phyloP scores from a whole-genome alignment of 768 basidiomycete species.

The Trametes maxima region DNA sequence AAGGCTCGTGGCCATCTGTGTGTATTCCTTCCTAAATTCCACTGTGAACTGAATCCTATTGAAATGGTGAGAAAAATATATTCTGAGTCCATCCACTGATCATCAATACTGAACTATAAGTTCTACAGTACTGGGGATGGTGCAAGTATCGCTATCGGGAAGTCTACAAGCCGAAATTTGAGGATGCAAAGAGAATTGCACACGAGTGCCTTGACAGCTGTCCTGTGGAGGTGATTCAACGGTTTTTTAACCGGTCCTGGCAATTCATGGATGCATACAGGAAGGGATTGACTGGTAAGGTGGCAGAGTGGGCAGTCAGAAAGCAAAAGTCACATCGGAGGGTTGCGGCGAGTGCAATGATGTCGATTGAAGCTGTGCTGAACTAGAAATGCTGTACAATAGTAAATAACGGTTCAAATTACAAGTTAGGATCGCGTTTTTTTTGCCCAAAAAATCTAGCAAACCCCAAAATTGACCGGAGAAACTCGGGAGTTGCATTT shows the following conservation, averaged over 20 bases:
- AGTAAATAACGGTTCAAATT: not conserved
- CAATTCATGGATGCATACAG: conserved; percentile 41
- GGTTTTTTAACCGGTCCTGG: conserved; percentile 42
- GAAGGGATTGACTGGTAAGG: conserved; percentile 38
- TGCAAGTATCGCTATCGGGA: conserved; percentile 39
- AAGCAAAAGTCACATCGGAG: conserved; percentile 39
- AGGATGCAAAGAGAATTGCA: conserved; percentile 35
- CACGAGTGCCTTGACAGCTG: conserved; percentile 37
- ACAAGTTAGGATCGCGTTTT: too few relatives aligned
- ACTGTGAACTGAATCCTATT: conserved; percentile 51
- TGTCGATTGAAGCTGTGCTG: not conserved
- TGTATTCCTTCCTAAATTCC: too few relatives aligned
- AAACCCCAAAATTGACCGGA: too few relatives aligned
- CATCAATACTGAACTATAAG: not conserved
- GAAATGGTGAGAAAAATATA: conserved; percentile 39
- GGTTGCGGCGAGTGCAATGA: not conserved
- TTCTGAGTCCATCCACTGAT: not conserved
- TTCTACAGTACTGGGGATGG: conserved; percentile 38
- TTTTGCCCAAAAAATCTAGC: too few relatives aligned
- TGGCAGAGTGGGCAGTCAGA: conserved; percentile 42
- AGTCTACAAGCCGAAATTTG: conserved; percentile 36
- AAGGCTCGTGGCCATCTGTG: conserved; percentile 35
- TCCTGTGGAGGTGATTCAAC: conserved; percentile 38
- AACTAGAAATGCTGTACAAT: not conserved
- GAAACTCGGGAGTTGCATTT: too few relatives aligned